Percentiles rank a stretch among this genome's conserved stretches.
These are phyloP conservation scores for Xylaria bambusicola DNA, from an alignment of 495 filamentous ascomycete genomes.

Conservation along the genomic window DNA sequence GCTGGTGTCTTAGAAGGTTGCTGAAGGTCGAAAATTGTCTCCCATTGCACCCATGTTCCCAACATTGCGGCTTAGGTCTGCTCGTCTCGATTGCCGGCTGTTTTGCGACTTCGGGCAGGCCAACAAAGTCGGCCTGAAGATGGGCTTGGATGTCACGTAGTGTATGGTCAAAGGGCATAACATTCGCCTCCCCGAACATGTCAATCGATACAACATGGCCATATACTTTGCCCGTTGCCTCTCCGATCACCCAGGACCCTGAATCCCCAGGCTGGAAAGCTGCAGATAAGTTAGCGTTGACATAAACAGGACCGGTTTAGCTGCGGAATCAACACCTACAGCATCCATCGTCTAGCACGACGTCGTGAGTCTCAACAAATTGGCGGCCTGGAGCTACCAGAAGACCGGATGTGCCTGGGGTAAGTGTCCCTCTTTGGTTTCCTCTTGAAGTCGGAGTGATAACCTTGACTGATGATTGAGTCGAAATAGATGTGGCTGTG, in stretches of 20 bases:
- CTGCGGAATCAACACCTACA: constrained; percentile 13
- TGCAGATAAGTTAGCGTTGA: constrained; percentile 1
- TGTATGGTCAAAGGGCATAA: constrained; percentile 16
- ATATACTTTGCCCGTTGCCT: constrained; percentile 15
- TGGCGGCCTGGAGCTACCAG: constrained; percentile 18
- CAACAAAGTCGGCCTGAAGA: background rate
- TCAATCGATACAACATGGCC: constrained; percentile 23
- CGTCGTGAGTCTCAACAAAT: constrained; percentile 16
- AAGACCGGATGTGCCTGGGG: constrained; percentile 17
- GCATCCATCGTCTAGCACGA: constrained; percentile 9
- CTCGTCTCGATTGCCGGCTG: too few relatives aligned
- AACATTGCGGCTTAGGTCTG: constrained; percentile 87
- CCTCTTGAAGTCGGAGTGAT: background rate
- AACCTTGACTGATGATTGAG: background rate
- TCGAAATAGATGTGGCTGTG: background rate
- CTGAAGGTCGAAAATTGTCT: constrained; percentile 94
- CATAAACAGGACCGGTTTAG: background rate
- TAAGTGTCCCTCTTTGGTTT: constrained; percentile 15
- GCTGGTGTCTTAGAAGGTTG: constrained; percentile 87
- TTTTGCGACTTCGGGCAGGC: too few relatives aligned
- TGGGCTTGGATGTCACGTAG: constrained; percentile 22
- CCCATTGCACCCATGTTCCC: constrained; percentile 94
- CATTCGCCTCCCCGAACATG: constrained; percentile 21
- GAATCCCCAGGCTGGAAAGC: constrained; percentile 21
- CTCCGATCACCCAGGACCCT: constrained; percentile 22